Evolutionary conservation across 345 rosid species (phyloP).

Genomic region (Brassica incana): DNA sequence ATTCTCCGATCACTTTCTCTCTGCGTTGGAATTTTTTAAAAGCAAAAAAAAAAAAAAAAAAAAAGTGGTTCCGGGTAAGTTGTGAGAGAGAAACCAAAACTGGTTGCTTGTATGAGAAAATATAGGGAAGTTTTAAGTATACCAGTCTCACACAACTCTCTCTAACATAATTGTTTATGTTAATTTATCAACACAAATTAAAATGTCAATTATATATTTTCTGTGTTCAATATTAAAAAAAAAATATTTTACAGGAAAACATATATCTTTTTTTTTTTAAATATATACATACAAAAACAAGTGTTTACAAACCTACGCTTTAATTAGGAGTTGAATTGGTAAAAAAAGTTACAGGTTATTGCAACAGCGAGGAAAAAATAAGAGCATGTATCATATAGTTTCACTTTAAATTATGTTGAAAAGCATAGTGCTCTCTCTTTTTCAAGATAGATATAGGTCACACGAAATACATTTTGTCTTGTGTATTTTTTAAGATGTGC

Average conservation of each 20-base stretch:
- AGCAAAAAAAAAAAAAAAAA: background rate
- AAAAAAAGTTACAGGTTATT: background rate
- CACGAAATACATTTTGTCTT: conserved; percentile 8
- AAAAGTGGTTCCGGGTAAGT: conserved; percentile 11
- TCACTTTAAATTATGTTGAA: background rate
- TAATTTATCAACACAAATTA: background rate
- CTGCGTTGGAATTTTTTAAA: conserved; percentile 7
- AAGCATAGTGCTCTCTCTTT: background rate
- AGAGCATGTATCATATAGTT: background rate
- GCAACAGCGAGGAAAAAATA: background rate
- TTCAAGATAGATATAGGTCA: background rate
- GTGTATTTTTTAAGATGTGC: background rate
- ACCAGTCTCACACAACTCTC: conserved; percentile 19
- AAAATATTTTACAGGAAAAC: background rate
- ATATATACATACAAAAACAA: background rate
- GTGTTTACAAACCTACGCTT: background rate
- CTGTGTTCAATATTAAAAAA: background rate
- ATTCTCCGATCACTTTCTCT: conserved; percentile 8
- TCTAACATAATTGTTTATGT: background rate
- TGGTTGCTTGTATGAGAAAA: background rate
- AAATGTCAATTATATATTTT: background rate
- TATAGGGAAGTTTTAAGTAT: background rate
- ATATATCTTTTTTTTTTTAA: no score
- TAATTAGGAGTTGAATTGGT: background rate
- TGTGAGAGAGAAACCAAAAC: background rate